Percentiles rank a stretch among this genome's conserved stretches.
These are phyloP conservation scores for Austroboletus eburneus DNA, from an alignment of 768 basidiomycete species.

Conservation along the genomic window DNA sequence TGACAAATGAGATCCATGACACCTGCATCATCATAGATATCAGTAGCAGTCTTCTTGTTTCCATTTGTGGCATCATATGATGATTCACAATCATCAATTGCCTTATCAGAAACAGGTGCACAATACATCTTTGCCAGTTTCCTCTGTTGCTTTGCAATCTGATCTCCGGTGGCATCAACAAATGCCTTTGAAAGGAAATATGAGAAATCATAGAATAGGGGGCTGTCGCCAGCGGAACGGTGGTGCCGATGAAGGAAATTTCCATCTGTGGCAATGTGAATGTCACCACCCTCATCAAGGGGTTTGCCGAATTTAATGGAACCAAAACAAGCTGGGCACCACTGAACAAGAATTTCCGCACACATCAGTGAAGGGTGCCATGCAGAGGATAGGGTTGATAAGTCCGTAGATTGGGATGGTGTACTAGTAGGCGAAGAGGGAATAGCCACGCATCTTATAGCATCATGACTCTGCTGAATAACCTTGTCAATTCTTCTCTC, in stretches of 20 bases:
- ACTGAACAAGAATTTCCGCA: slow-evolving; percentile 10
- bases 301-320: slow-evolving; percentile 8
- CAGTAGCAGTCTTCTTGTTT: slow-evolving; percentile 26
- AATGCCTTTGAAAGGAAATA: slow-evolving; percentile 32
- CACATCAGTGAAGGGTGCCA: no score
- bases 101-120: slow-evolving; percentile 29
- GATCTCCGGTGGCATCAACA: slow-evolving; percentile 30
- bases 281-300: slow-evolving; percentile 27
- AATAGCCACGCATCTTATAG: neutral
- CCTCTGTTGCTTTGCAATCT: slow-evolving; percentile 24
- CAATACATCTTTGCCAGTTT: slow-evolving; percentile 2
- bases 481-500: slow-evolving; percentile 1
- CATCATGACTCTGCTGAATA: neutral
- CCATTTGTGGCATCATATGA: slow-evolving; percentile 32
- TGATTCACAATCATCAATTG: slow-evolving; percentile 32
- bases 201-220: slow-evolving; percentile 27
- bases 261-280: slow-evolving; percentile 36
- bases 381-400: no score
- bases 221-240: slow-evolving; percentile 27
- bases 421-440: no score
- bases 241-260: slow-evolving; percentile 39
- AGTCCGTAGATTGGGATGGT: neutral
- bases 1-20: slow-evolving; percentile 38
- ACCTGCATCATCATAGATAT: slow-evolving; percentile 11
- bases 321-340: slow-evolving; percentile 32